Conservation (phyloP, 305 asterid genomes). For the Coffea humblotiana region DNA sequence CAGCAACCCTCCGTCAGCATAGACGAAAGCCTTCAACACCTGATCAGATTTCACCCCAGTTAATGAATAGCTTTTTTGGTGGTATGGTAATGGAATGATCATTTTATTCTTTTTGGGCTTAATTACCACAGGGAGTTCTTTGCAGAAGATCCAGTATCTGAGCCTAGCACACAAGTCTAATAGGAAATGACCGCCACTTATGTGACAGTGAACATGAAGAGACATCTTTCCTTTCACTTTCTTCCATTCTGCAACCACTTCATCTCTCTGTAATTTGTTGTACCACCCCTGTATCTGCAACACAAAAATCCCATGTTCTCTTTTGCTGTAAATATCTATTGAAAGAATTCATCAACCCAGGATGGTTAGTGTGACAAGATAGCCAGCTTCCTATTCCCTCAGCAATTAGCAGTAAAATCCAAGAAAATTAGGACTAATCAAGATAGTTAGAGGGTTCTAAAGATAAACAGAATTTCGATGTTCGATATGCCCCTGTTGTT, state of each 20-base stretch:
- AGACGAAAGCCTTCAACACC: conserved; percentile 87
- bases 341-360: neutral
- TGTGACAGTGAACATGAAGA: conserved; percentile 96
- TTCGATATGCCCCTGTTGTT: neutral
- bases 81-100: too few species aligned
- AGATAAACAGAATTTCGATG: neutral
- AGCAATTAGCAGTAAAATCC: neutral
- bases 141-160: conserved; percentile 84
- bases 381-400: neutral
- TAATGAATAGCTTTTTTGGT: neutral
- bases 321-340: neutral
- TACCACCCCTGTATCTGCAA: conserved; percentile 94
- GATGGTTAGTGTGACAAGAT: neutral
- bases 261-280: conserved; percentile 82
- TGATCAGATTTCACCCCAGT: conserved; percentile 12
- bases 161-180: conserved; percentile 68
- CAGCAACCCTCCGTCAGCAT: conserved; percentile 67
- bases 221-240: conserved; percentile 81
- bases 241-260: conserved; percentile 97
- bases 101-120: neutral
- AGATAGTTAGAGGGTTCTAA: neutral
- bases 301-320: conserved; percentile 5
- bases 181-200: conserved; percentile 89
- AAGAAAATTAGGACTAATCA: neutral
- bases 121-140: conserved; percentile 90